Conservation (phyloP, 352 stramenopile species). For the Phytophthora nicotianae region DNA sequence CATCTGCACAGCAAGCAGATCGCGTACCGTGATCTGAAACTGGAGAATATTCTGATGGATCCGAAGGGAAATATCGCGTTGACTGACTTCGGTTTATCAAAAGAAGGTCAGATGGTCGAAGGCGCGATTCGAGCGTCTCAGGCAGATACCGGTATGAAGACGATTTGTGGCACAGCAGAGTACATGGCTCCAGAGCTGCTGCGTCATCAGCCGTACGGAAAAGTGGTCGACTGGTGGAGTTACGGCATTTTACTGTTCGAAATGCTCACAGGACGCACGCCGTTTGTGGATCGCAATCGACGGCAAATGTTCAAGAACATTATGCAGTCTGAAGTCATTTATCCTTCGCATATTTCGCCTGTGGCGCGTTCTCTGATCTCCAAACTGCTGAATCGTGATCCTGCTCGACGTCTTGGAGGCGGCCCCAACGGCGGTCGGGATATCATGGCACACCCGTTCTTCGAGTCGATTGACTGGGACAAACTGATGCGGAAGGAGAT, state of each 20-base stretch:
- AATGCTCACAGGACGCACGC: slow-evolving; percentile 88
- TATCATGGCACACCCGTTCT: slow-evolving; percentile 90
- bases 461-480: slow-evolving; percentile 87
- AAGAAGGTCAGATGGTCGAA: slow-evolving; percentile 84
- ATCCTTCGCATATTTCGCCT: slow-evolving; percentile 86
- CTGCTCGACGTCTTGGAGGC: slow-evolving; percentile 91
- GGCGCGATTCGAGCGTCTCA: slow-evolving; percentile 84
- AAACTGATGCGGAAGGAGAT: slow-evolving; percentile 87
- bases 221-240: slow-evolving; percentile 92
- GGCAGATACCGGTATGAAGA: slow-evolving; percentile 86
- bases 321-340: slow-evolving; percentile 89
- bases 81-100: slow-evolving; percentile 89
- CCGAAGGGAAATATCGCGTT: slow-evolving; percentile 86
- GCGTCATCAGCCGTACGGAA: slow-evolving; percentile 86
- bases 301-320: slow-evolving; percentile 93
- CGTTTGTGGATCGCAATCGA: slow-evolving; percentile 89
- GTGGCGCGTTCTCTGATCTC: slow-evolving; percentile 78
- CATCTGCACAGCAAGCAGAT: slow-evolving; percentile 91
- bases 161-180: slow-evolving; percentile 88
- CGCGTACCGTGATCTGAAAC: slow-evolving; percentile 89
- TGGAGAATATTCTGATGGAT: slow-evolving; percentile 92
- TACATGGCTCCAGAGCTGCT: slow-evolving; percentile 90
- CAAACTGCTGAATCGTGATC: slow-evolving; percentile 94
- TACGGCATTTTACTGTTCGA: slow-evolving; percentile 91
- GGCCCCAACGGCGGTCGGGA: slow-evolving; percentile 83